Percentiles rank a stretch among this genome's conserved stretches.
phyloP scores from a whole-genome alignment of 2,329 filamentous ascomycete genomes.

The Colletotrichum musicola region DNA sequence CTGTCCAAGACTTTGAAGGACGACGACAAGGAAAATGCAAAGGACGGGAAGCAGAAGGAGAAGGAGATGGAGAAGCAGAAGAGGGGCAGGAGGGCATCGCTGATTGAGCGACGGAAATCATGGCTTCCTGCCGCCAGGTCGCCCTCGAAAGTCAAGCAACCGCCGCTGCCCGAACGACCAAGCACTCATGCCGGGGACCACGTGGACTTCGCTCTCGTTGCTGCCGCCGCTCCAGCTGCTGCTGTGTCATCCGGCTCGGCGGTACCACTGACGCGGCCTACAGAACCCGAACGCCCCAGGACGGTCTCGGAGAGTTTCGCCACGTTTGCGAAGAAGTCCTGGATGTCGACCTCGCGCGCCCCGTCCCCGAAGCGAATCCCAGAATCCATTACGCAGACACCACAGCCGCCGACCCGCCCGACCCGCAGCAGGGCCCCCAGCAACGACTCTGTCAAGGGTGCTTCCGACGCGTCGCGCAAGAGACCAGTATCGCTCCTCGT shows the following conservation, averaged over 20 bases:
- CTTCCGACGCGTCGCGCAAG: slow-evolving; percentile 49
- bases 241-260: slow-evolving; percentile 26
- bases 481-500: slow-evolving; percentile 46
- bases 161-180: slow-evolving; percentile 44
- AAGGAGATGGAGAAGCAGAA: slow-evolving; percentile 31
- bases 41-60: slow-evolving; percentile 35
- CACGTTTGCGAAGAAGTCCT: slow-evolving; percentile 64
- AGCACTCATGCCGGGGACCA: slow-evolving; percentile 37
- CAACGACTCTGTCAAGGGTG: slow-evolving; percentile 41
- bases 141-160: slow-evolving; percentile 50
- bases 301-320: slow-evolving; percentile 61
- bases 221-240: slow-evolving; percentile 19
- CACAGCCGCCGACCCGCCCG: slow-evolving; percentile 40
- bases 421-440: slow-evolving; percentile 29
- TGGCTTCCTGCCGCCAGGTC: slow-evolving; percentile 65
- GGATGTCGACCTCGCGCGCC: slow-evolving; percentile 63
- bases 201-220: slow-evolving; percentile 4
- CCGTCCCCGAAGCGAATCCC: slow-evolving; percentile 57
- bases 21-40: slow-evolving; percentile 32
- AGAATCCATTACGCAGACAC: slow-evolving; percentile 41
- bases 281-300: slow-evolving; percentile 51
- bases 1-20: slow-evolving; percentile 24
- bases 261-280: slow-evolving; percentile 39
- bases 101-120: slow-evolving; percentile 63
- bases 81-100: slow-evolving; percentile 56